Evolutionary conservation across 305 asterid genomes (phyloP), one percentile per base, ranked within the genome.

Genomic region (Plantago lanceolata): DNA sequence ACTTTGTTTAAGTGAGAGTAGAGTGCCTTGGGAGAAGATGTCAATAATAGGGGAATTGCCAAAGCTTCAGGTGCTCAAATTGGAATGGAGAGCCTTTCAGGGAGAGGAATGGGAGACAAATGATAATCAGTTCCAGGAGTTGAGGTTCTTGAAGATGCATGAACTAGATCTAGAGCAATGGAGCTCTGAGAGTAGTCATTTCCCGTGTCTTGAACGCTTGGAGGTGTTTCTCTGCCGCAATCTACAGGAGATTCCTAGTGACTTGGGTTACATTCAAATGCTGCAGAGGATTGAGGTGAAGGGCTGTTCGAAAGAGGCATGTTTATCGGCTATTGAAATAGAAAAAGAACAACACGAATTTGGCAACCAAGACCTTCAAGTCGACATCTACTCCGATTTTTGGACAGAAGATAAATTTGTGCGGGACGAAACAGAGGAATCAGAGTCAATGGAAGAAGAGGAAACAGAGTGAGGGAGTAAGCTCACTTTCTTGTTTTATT

Each of bases 1-100:
- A 45, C 44, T 79, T 40, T 64, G 64, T 50, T 48, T 79, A n/a
- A 12, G 16, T 17, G 26, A 53, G 9, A 59, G 68, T 44, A 15
- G 59, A 16, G 47, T 79, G 19, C 59, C 71, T 8, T 71, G 69
- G 76, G 44, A 28, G 17, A 29, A 29, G 45, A 56, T 56, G 61
- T 26, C 61, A 16, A 29, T 29, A 29, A 14, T 72, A 24, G 81
- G 68, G 60, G 19, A 16, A 48, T 50, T 78, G 53, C 53, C 55
- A 17, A 56, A 63, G 1, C 78, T 75, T 52, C 63, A 69, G 52
- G 56, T 75, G 59, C 76, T 79, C 26, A 73, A 75, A 65, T 51
- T 75, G 24, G 33, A 9, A 2, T 8, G 16, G 15, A 0, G 16
- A 48, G 60, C 72, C 18, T 63, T 75, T 19, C 50, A 20, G 35